Base-by-base conservation (phyloP, 208 protist genomes). In the Crithidia mellificae region DNA sequence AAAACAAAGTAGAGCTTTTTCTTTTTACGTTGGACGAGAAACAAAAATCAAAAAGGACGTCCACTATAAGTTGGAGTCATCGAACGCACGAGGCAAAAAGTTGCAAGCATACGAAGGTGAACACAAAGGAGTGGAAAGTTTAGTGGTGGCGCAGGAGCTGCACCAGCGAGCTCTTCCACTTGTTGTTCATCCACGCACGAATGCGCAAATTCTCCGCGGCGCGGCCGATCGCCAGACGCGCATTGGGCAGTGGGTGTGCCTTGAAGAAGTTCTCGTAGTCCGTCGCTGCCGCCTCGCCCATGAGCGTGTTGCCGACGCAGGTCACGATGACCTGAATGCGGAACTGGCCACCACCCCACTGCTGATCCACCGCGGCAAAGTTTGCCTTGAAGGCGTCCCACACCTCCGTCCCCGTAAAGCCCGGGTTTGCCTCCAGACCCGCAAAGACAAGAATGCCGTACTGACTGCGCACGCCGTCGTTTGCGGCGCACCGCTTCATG, bases 281-380 rank as follows among this genome's bases (percentile, higher is more conserved):
- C 44, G 73, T 70, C 5, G 85, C 90, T 14, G 79, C 72, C 11
- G 66, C 81, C 9, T 80, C 76, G 24, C 84, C 80, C 1, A 59
- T 70, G 25, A 96, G 80, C 12, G 88, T 83, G 14, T 59, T 77
- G 59, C 73, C 83, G 25, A 94, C 81, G 51, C 20, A 77, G 6
- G 49, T 65, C 25, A 92, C 91, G 69, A 96, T 96, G 41, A 57
- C 74, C 67, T 94, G 88, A 53, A 96, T 96, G 50, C 88, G 88
- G 72, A 96, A 96, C 68, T 93, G 88, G 20, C 91, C 91, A 30
- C 80, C 78, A 34, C 91, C 91, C 91, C 91, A 96, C 77, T 93
- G 88, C 66, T 71, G 66, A n/a, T 90, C 70, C 20, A 96, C 73
- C n/a, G 70, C 77, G 0, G 74, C 53, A 62, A 93, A 94, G 69